Percentiles rank a stretch among this genome's conserved stretches.
These are phyloP conservation scores for Magnolia sinica DNA, from an alignment of 164 flowering plant species.

Conservation along the genomic window DNA sequence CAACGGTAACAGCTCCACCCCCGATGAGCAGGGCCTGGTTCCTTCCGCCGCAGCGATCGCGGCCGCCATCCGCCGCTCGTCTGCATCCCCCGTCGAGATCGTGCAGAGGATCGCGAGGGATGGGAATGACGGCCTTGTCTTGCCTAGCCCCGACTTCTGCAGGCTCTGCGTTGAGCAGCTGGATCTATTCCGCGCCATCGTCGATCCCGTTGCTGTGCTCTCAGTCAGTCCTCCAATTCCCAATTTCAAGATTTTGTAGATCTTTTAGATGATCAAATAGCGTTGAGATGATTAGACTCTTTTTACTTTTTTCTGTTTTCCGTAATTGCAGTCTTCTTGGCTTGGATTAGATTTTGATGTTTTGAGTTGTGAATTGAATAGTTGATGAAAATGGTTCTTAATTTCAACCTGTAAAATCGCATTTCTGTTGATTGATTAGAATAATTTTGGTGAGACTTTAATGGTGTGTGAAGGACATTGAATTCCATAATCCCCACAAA, in stretches of 20 bases:
- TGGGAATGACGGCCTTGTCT: constrained; percentile 38
- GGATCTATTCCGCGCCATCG: constrained; percentile 66
- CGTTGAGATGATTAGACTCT: neutral
- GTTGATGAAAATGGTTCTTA: too few relatives aligned
- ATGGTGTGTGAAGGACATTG: too few relatives aligned
- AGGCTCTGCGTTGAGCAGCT: constrained; percentile 78
- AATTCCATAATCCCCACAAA: too few relatives aligned
- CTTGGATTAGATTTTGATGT: neutral
- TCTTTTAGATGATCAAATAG: too few relatives aligned
- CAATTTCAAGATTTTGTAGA: too few relatives aligned
- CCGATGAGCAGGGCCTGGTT: constrained; percentile 22
- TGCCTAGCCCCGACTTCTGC: constrained; percentile 77
- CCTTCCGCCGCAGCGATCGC: constrained; percentile 73
- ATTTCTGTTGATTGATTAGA: too few relatives aligned
- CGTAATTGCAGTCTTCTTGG: neutral
- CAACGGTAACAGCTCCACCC: neutral
- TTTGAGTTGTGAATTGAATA: too few relatives aligned
- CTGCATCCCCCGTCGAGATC: constrained; percentile 71
- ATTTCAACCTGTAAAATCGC: too few relatives aligned
- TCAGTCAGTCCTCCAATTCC: constrained; percentile 39
- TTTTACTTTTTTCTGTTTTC: neutral
- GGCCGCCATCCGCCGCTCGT: constrained; percentile 49
- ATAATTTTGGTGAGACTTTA: too few relatives aligned
- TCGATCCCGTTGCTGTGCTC: constrained; percentile 54
- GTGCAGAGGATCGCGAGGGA: constrained; percentile 46